Conservation (phyloP, 805 yeast genomes). For the Tetrapisispora arboricola region DNA sequence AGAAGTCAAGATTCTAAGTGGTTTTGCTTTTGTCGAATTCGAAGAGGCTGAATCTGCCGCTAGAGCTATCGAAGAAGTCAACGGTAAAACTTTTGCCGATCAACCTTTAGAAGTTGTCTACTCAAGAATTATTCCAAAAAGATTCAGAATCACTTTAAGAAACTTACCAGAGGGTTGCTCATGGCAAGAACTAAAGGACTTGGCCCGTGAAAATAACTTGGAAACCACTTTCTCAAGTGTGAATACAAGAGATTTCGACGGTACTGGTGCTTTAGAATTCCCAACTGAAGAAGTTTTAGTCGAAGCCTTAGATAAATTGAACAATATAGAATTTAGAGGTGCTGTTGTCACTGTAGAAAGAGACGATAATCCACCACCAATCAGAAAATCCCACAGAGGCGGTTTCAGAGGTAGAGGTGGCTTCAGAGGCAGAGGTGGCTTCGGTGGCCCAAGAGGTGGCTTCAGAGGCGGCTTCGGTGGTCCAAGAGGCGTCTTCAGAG, state of each 20-base stretch:
- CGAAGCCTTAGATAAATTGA: slow-evolving; percentile 62
- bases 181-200: slow-evolving; percentile 87
- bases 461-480: slow-evolving; percentile 31
- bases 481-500: slow-evolving; percentile 33
- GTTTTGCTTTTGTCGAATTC: slow-evolving; percentile 84
- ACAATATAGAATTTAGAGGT: slow-evolving; percentile 64
- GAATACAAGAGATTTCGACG: slow-evolving; percentile 36
- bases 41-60: slow-evolving; percentile 61
- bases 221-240: slow-evolving; percentile 52
- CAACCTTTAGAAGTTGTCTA: slow-evolving; percentile 37
- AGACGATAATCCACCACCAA: slow-evolving; percentile 49
- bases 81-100: slow-evolving; percentile 58
- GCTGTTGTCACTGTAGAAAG: slow-evolving; percentile 63
- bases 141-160: slow-evolving; percentile 58
- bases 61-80: slow-evolving; percentile 64
- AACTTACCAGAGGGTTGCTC: slow-evolving; percentile 67
- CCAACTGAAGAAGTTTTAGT: slow-evolving; percentile 63
- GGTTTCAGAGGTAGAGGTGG: slow-evolving; percentile 41
- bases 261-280: slow-evolving; percentile 39
- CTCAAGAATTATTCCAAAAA: slow-evolving; percentile 48
- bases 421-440: slow-evolving; percentile 31
- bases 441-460: slow-evolving; percentile 33
- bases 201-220: slow-evolving; percentile 65
- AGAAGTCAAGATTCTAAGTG: slow-evolving; percentile 64
- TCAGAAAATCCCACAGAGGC: slow-evolving; percentile 39